Evolutionary conservation across 225 moss, liverwort and hornwort species (phyloP).

Genomic region (Bryoerythrophyllum caledonicum): DNA sequence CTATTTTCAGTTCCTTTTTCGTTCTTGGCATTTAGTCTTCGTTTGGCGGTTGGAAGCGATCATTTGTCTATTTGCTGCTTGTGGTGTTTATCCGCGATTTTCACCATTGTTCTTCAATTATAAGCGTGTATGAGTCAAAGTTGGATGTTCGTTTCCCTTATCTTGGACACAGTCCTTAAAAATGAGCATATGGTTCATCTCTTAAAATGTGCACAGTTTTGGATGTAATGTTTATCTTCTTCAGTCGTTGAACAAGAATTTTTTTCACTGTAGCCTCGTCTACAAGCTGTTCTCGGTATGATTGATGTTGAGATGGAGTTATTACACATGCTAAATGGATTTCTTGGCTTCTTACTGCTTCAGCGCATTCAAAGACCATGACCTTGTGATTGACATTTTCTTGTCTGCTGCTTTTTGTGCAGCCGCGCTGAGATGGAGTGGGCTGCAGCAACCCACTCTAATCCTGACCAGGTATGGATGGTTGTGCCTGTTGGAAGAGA

Average conservation of each 20-base stretch:
- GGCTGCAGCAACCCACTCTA: conserved; percentile 87
- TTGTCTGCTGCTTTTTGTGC: conserved; percentile 37
- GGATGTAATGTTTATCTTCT: neutral
- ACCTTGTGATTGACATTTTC: conserved; percentile 1
- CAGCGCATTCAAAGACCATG: neutral
- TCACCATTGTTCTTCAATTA: neutral
- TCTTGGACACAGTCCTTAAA: neutral
- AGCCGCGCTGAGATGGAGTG: conserved; percentile 92
- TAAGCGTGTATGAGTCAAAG: neutral
- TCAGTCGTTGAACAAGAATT: neutral
- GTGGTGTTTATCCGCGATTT: neutral
- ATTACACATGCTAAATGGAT: neutral
- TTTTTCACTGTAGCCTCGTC: neutral
- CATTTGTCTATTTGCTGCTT: neutral
- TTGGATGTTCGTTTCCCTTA: neutral
- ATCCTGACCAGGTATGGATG: conserved; percentile 71
- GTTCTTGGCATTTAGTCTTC: conserved; percentile 1
- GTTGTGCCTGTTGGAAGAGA: conserved; percentile 1
- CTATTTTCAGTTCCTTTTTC: neutral
- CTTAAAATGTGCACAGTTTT: neutral
- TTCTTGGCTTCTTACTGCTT: neutral
- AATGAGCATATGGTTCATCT: neutral
- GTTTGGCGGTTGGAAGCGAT: neutral
- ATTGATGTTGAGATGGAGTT: neutral
- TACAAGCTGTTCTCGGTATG: neutral